Evolutionary conservation across 768 basidiomycete genomes (phyloP), one percentile per base, ranked within the genome.

Genomic region (Leccinum ochraceum): DNA sequence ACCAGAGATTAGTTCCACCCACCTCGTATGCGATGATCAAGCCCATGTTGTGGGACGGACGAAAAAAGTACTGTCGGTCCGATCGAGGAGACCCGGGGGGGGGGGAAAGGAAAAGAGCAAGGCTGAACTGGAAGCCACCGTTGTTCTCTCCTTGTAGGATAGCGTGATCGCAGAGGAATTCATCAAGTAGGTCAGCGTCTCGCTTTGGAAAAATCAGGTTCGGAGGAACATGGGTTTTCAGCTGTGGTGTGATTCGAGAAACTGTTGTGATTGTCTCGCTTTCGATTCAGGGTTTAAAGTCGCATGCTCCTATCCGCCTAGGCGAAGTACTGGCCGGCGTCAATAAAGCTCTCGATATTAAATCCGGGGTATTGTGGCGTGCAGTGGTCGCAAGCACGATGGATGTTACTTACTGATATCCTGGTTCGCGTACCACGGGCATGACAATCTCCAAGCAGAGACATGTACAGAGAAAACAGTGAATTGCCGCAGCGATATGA

Each of bases 131-230:
- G 8, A 17, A 39, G 17, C 39, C 3, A 39, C 39, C 39, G 39
- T 17, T 39, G 7, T 39, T 39, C 16, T 17, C 8, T 17, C 39
- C 42, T 3, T 44, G 39, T 20, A 9, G 42, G 9, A 42, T 42
- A 44, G 42, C 42, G n/a, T 14, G n/a, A 44, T 20, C n/a, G 42
- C 42, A 20, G n/a, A 44, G n/a, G 4, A 16, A n/a, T 20, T 44
- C 4, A 44, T 0, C 0, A n/a, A 44, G 16, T 17, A n/a, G 2
- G 17, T 9, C 0, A 0, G n/a, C 42, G 17, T 42, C 7, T 42
- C 17, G 39, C 16, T 42, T 42, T 42, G 39, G 37, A 16, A 39
- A 39, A 39, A 17, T 4, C 10, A 17, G 39, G 39, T n/a, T 42
- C 17, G 9, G 39, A 39, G 39, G 39, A 42, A n/a, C 17, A 9